These are phyloP conservation scores for Lipomyces sp. DNA, from an alignment of 805 yeast genomes.

Conservation along the genomic window DNA sequence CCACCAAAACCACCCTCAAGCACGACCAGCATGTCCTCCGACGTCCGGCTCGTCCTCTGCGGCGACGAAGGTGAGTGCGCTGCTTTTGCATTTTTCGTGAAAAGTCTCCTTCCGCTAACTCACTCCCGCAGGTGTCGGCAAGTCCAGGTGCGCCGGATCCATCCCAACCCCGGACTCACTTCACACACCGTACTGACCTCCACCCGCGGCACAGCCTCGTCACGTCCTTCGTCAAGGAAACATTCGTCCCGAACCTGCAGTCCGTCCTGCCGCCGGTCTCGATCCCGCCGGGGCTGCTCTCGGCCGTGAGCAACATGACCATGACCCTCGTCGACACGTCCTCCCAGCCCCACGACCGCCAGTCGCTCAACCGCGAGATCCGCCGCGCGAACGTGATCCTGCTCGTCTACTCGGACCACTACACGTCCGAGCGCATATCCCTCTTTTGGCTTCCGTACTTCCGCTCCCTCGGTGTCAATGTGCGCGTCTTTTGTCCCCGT, in stretches of 20 bases:
- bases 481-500: background rate
- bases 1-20: too few relatives aligned
- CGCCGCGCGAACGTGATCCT: conserved; percentile 86
- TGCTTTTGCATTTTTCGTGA: background rate
- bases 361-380: conserved; percentile 63
- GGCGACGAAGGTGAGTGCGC: conserved; percentile 58
- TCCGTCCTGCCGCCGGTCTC: conserved; percentile 79
- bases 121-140: conserved; percentile 28
- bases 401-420: conserved; percentile 92
- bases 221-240: conserved; percentile 74
- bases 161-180: background rate
- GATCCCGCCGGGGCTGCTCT: conserved; percentile 68
- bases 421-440: conserved; percentile 87
- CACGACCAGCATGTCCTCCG: conserved; percentile 28
- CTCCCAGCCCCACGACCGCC: conserved; percentile 54
- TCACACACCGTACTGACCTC: background rate
- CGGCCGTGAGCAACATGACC: conserved; percentile 56
- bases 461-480: conserved; percentile 86
- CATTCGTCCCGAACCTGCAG: conserved; percentile 69
- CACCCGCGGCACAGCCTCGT: conserved; percentile 49
- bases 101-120: background rate
- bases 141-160: conserved; percentile 24
- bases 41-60: conserved; percentile 78
- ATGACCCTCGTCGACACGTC: conserved; percentile 78
- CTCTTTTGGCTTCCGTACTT: conserved; percentile 93